Conservation (phyloP, 306 rosid genomes). For the Trifolium subterraneum region DNA sequence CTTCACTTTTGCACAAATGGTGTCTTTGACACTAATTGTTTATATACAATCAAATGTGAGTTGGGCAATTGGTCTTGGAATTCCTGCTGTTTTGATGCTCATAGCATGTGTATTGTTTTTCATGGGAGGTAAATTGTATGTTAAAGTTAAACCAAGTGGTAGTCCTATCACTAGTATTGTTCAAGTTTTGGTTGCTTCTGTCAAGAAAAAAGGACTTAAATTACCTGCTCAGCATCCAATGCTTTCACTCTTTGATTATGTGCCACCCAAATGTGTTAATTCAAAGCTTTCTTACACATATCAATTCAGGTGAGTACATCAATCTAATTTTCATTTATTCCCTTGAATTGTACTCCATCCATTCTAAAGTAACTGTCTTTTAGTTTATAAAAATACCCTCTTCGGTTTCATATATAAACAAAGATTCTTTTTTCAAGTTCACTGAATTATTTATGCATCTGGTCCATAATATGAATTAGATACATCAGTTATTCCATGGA, state of each 20-base stretch:
- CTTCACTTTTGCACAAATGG: slow-evolving; percentile 72
- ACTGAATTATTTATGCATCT: no score
- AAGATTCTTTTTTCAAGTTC: no score
- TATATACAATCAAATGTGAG: slow-evolving; percentile 80
- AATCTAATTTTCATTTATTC: neutral
- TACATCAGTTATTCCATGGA: no score
- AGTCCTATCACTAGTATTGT: slow-evolving; percentile 80
- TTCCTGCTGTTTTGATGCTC: slow-evolving; percentile 82
- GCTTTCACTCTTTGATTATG: slow-evolving; percentile 62
- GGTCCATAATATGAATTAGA: no score
- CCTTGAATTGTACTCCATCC: neutral
- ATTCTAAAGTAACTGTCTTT: no score
- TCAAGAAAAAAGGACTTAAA: slow-evolving; percentile 60
- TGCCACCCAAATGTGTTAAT: slow-evolving; percentile 61
- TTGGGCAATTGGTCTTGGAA: slow-evolving; percentile 79
- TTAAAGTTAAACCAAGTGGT: slow-evolving; percentile 76
- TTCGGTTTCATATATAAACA: no score
- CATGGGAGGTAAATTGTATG: slow-evolving; percentile 71
- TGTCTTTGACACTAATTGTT: slow-evolving; percentile 66
- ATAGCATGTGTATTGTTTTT: slow-evolving; percentile 64
- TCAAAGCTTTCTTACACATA: slow-evolving; percentile 66
- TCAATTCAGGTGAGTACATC: slow-evolving; percentile 68
- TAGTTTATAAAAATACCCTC: no score
- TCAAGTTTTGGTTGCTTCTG: slow-evolving; percentile 70
- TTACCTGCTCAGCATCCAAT: slow-evolving; percentile 55